These are phyloP conservation scores for Linnemannia exigua DNA, from an alignment of 192 early-diverging fungal genomes.

Conservation along the genomic window DNA sequence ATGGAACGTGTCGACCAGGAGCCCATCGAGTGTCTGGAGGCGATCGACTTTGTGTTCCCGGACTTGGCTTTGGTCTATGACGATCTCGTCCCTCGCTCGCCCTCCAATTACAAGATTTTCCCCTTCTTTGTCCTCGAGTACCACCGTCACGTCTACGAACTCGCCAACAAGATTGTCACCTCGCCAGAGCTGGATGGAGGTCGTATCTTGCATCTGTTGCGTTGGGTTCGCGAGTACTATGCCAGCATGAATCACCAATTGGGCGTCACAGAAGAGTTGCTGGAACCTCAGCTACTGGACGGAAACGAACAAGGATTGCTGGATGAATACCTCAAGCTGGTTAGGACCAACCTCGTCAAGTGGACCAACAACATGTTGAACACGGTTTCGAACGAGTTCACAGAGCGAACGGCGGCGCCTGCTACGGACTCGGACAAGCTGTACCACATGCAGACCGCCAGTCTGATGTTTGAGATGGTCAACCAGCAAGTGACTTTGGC, in stretches of 20 bases:
- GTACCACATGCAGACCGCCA: constrained; percentile 87
- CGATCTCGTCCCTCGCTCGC: constrained; percentile 89
- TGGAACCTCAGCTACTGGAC: constrained; percentile 93
- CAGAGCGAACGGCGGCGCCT: constrained; percentile 75
- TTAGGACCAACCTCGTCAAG: constrained; percentile 86
- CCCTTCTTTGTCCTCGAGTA: constrained; percentile 96
- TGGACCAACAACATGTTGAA: constrained; percentile 95
- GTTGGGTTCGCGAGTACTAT: constrained; percentile 96
- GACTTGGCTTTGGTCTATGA: constrained; percentile 92
- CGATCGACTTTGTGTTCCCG: constrained; percentile 87
- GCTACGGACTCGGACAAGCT: constrained; percentile 83
- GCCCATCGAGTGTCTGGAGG: constrained; percentile 70
- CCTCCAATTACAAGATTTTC: constrained; percentile 95
- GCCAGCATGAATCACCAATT: constrained; percentile 87
- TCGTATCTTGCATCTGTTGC: constrained; percentile 86
- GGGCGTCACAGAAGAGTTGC: constrained; percentile 88
- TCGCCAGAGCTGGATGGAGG: constrained; percentile 86
- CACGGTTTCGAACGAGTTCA: constrained; percentile 86
- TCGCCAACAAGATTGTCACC: constrained; percentile 80
- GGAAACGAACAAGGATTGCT: constrained; percentile 92
- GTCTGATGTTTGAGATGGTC: constrained; percentile 97
- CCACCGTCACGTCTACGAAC: constrained; percentile 91
- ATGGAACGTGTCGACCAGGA: constrained; percentile 73
- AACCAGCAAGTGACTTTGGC: constrained; percentile 98
- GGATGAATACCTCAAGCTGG: constrained; percentile 93